A percentile compares a stretch with the other conserved stretches of the same genome.
These are phyloP conservation scores for Didymella keratinophila DNA, from an alignment of 2,329 filamentous ascomycete genomes.

Conservation along the genomic window DNA sequence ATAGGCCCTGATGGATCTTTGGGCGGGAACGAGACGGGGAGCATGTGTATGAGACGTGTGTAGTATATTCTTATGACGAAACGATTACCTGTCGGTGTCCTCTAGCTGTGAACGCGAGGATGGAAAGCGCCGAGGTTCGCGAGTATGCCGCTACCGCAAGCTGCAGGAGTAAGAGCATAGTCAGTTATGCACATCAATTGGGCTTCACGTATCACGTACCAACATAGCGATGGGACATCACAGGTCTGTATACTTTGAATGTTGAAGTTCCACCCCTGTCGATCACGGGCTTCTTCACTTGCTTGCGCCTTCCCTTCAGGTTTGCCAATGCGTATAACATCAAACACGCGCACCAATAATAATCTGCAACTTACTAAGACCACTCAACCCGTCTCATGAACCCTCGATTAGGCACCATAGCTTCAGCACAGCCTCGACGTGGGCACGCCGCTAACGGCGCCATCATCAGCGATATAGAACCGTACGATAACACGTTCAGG, in stretches of 20 bases:
- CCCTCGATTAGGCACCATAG: slow-evolving; percentile 5
- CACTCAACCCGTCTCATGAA: neutral
- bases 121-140: too few relatives aligned
- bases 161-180: too few relatives aligned
- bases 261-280: neutral
- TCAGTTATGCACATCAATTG: too few relatives aligned
- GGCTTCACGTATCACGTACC: neutral
- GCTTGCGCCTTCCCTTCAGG: neutral
- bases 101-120: too few relatives aligned
- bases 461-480: slow-evolving; percentile 30
- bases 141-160: too few relatives aligned
- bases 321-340: neutral
- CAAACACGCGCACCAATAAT: neutral
- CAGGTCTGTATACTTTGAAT: neutral
- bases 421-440: neutral
- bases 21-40: neutral
- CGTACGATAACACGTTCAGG: neutral
- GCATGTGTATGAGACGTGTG: neutral
- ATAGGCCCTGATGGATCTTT: too few relatives aligned
- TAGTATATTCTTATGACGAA: neutral
- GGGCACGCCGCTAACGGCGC: slow-evolving; percentile 29
- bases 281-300: neutral
- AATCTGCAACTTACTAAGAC: neutral
- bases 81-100: too few relatives aligned
- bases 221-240: neutral